phyloP scores from a whole-genome alignment of 495 filamentous ascomycete species.

The Xylaria bambusicola region DNA sequence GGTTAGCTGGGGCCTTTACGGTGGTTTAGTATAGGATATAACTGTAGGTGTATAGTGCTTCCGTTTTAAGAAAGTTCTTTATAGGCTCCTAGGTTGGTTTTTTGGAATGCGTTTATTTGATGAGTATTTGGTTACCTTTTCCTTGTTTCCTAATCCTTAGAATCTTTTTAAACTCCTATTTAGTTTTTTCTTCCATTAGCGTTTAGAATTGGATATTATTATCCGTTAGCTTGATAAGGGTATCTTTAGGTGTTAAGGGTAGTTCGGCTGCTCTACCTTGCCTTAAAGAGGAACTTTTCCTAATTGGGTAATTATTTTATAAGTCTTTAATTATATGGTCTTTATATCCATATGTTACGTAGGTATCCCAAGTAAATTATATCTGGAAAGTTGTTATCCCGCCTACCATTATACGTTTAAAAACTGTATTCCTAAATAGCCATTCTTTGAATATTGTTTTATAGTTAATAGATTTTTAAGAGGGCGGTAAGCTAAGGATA shows the following conservation, averaged over 20 bases:
- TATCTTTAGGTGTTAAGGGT: constrained; percentile 4
- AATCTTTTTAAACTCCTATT: constrained; percentile 25
- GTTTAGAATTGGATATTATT: constrained; percentile 10
- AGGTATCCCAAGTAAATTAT: constrained; percentile 10
- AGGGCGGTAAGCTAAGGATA: constrained; percentile 14
- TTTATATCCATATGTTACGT: neutral
- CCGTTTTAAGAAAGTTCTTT: constrained; percentile 9
- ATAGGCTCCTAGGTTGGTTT: constrained; percentile 25
- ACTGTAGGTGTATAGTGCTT: constrained; percentile 17
- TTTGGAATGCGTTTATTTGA: constrained; percentile 21
- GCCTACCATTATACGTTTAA: constrained; percentile 9
- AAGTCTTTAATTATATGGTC: constrained; percentile 11
- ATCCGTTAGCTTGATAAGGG: constrained; percentile 9
- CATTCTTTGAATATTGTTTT: constrained; percentile 14
- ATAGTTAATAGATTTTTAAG: constrained; percentile 8
- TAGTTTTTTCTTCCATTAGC: constrained; percentile 7
- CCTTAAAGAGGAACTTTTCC: neutral
- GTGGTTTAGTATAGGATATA: neutral
- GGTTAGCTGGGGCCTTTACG: neutral
- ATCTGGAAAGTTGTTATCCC: constrained; percentile 17
- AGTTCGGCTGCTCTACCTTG: neutral
- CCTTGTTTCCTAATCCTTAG: constrained; percentile 14
- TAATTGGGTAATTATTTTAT: neutral
- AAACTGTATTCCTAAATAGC: constrained; percentile 11
- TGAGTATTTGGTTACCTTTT: constrained; percentile 14